phyloP scores from a whole-genome alignment of 176 grass and related monocot species.

The Carex parvula region DNA sequence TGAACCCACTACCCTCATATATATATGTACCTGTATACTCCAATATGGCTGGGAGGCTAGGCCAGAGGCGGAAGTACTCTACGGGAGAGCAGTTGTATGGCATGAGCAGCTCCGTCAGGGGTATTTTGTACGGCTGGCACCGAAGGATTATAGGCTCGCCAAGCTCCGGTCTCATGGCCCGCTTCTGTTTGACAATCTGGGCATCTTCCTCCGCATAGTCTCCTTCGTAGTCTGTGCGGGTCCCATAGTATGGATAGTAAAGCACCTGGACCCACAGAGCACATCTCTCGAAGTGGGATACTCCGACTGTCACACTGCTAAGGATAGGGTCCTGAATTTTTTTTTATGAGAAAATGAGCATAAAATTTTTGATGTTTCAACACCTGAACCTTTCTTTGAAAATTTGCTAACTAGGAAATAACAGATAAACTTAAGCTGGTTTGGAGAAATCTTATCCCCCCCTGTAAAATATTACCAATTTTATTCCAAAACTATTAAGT shows the following conservation, averaged over 20 bases:
- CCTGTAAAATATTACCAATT: constrained; percentile 2
- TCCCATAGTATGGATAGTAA: constrained; percentile 90
- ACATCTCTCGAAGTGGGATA: constrained; percentile 98
- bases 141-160: constrained; percentile 81
- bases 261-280: constrained; percentile 95
- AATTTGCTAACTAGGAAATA: not conserved
- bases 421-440: not conserved
- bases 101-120: constrained; percentile 80
- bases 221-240: constrained; percentile 63
- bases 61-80: constrained; percentile 93
- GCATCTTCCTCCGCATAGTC: constrained; percentile 96
- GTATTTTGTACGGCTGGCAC: constrained; percentile 94
- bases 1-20: constrained; percentile 98
- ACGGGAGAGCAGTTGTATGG: constrained; percentile 87
- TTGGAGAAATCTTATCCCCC: not conserved
- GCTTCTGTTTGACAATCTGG: constrained; percentile 77
- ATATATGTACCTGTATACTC: constrained; percentile 89
- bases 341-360: not conserved
- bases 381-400: not conserved
- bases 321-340: constrained; percentile 74
- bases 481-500: not conserved
- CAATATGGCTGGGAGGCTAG: constrained; percentile 85
- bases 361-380: not conserved
- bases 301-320: constrained; percentile 92
- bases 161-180: constrained; percentile 53